Base-by-base conservation (phyloP, 148 eudicot genomes). In the Rhododendron kiyosumense region DNA sequence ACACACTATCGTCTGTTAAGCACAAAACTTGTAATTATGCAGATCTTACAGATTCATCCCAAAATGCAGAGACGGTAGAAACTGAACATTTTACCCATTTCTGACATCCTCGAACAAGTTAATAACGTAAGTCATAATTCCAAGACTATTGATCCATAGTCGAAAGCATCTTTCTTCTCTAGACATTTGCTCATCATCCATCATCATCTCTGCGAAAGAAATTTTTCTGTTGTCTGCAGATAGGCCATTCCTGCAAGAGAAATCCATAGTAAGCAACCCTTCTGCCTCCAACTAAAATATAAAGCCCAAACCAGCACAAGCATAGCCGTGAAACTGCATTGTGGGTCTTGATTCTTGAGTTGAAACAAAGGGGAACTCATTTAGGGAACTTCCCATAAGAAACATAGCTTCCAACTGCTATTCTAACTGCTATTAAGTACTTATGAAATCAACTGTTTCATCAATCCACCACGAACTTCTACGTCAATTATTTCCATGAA, bases 121-220 rank as follows among this genome's bases (percentile, higher is more conserved):
- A 89, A 95, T 94, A 74, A 97, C 95, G 81, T 97, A 95, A 34
- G 95, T 88, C 82, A 88, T 65, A 85, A 89, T 93, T 45, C 99
- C 99, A 87, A 95, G 93, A 90, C 99, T 95, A 86, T 97, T 95
- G 91, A 95, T 97, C 99, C 99, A 97, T 85, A 97, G 90, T 83
- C 99, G 91, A 88, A 95, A 97, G 90, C 98, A 97, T 87, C 99
- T 94, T 89, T 94, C 99, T 79, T 97, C 99, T 87, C 99, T 92
- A 79, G 98, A 97, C 78, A 95, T 94, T 88, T 89, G 93, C 86
- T 93, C 95, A 89, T 97, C 99, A 88, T 95, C 99, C 1, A 94
- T 90, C 98, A 97, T 95, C 98, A 95, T 97, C 91, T 97, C 99
- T 34, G 99, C 99, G 86, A 93, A 95, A 41, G 98, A 92, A 54